Evolutionary conservation across 805 yeast genomes (phyloP), one percentile per base, ranked within the genome.

Genomic region (Saccharomycopsis sp.): DNA sequence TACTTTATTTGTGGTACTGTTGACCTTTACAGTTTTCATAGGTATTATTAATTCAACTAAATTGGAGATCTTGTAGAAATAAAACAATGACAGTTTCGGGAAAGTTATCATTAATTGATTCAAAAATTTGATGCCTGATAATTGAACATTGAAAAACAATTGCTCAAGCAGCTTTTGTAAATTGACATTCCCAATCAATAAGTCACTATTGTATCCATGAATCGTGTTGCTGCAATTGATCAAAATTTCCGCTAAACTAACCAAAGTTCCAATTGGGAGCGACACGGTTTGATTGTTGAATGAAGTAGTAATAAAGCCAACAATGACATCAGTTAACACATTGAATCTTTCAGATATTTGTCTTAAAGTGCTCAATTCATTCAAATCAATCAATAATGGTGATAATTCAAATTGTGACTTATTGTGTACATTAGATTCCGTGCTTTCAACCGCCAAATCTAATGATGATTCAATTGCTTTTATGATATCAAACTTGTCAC

Each of bases 371-470:
- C 62, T 53, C 13, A 85, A 76, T 22, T 68, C 67, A 52, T 76
- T 74, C 51, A 81, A 63, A 59, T 85, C 90, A 35, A 85, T 66
- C 11, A 66, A 57, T 53, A 85, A 65, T 24, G 72, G 63, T 0
- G 74, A 65, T 54, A 81, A 74, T 32, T 55, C 54, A 29, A 44
- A 29, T 20, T 29, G 20, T 3, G 48, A 40, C 38, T 57, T 59
- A 26, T 53, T 48, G 13, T 48, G 48, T 28, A 47, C 22, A 17
- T 39, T 33, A 23, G 31, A 19, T 11, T 51, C 49, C 19, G 39
- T 32, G 20, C 22, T 27, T 5, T 42, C 43, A 26, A 43, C 37
- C 13, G 40, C 17, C 4, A 51, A 24, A 5, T 14, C 33, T 23
- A 55, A 44, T 28, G 52, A 31, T 17, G 53, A 56, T 5, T 39